Conservation (phyloP, 768 basidiomycete species). For the Dioszegia aurantiaca region DNA sequence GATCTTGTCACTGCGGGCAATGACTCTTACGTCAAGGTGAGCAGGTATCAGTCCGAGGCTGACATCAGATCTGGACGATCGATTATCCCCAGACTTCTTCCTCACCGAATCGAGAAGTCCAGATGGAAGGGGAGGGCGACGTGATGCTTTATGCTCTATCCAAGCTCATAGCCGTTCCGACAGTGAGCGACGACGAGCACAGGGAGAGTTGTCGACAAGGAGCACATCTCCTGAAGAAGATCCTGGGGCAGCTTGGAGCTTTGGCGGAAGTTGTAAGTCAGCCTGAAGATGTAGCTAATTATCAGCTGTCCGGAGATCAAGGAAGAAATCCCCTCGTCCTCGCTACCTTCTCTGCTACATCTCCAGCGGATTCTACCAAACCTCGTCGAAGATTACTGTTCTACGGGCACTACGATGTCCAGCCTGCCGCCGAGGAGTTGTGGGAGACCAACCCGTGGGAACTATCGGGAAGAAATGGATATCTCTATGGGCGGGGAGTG, state of each 20-base stretch:
- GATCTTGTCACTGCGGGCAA: slow-evolving; percentile 75
- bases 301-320: slow-evolving; percentile 71
- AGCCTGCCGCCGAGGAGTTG: slow-evolving; percentile 67
- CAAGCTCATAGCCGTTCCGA: slow-evolving; percentile 82
- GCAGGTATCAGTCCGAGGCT: background rate
- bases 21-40: slow-evolving; percentile 78
- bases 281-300: slow-evolving; percentile 9
- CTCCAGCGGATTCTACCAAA: slow-evolving; percentile 57
- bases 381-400: slow-evolving; percentile 70
- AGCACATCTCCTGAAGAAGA: slow-evolving; percentile 86
- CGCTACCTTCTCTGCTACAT: slow-evolving; percentile 73
- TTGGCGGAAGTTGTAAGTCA: slow-evolving; percentile 66
- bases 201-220: slow-evolving; percentile 83
- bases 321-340: slow-evolving; percentile 82
- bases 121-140: slow-evolving; percentile 57
- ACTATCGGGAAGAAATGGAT: slow-evolving; percentile 75
- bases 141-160: slow-evolving; percentile 74
- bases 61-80: slow-evolving; percentile 54
- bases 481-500: slow-evolving; percentile 58
- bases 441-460: slow-evolving; percentile 85
- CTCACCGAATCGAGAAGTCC: slow-evolving; percentile 23
- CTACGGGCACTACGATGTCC: slow-evolving; percentile 97
- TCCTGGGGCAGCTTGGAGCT: slow-evolving; percentile 82
- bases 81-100: slow-evolving; percentile 27
- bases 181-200: slow-evolving; percentile 68